Base-by-base conservation (phyloP, 306 rosid species). In the Lathyrus aphaca region DNA sequence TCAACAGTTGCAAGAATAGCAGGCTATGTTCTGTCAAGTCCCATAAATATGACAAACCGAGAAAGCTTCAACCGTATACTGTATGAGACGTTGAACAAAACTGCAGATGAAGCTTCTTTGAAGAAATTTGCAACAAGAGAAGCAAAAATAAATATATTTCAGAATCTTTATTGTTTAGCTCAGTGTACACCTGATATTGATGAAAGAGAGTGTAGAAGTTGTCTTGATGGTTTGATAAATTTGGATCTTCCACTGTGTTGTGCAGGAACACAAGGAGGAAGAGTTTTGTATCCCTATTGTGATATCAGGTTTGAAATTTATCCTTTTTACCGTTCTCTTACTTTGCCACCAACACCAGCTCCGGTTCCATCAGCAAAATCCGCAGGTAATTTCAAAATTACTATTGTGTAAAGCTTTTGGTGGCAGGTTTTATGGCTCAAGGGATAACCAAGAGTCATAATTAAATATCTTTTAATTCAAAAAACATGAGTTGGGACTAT, bases 231-330 rank as follows among this genome's bases (percentile, higher is more conserved):
- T 54, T 12, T 51, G 58, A 51, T 51, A 51, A 54, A 54, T 10
- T 54, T 37, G 14, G 37, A 54, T 59, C 23, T 59, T 15, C 44
- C 23, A 15, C 4, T 19, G 5, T 56, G 39, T 5, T 56, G 39
- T 56, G 63, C 17, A 29, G 63, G 63, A 56, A 14, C 18, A 0
- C 60, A 54, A 27, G 60, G 60, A 0, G 74, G 66, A 42, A 7
- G 44, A 6, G 56, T 70, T 57, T 2, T 57, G 1, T 70, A 56
- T 42, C 66, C 74, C 0, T 25, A 48, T 32, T 54, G 74, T 5
- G 17, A 3, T 37, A 18, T 69, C 3, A 30, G 74, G 13, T 55
- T 69, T 55, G 65, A 69, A 3, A 5, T 69, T n/a, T 69, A 40
- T 9, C 11, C 18, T 16, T 69, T 69, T 12, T 69, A 69, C 8